Percentiles rank a stretch among this genome's conserved stretches.
Conservation (phyloP, 164 flowering plant species). For the Chimonanthus salicifolius region DNA sequence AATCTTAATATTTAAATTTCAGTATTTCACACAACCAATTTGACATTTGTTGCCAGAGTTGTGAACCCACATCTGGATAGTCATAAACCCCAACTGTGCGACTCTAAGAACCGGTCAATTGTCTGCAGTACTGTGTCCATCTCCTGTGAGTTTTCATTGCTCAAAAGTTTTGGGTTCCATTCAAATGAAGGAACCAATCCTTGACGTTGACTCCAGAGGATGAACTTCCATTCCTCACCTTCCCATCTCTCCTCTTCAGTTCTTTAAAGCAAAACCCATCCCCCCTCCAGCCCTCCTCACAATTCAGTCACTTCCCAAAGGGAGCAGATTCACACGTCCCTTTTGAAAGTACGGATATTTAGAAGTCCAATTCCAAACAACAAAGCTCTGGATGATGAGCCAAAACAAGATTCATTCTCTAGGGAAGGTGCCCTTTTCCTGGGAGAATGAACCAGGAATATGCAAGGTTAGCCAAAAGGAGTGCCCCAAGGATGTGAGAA, state of each 20-base stretch:
- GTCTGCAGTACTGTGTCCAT: neutral
- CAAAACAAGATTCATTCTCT: constrained; percentile 24
- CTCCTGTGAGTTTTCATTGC: neutral
- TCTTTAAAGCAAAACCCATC: constrained; percentile 10
- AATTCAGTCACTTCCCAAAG: constrained; percentile 16
- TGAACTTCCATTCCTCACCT: neutral
- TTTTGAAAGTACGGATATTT: constrained; percentile 17
- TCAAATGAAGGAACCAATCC: constrained; percentile 6
- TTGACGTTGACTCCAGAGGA: constrained; percentile 9
- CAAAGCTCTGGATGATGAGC: constrained; percentile 16
- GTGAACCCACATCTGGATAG: neutral
- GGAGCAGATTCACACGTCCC: constrained; percentile 3
- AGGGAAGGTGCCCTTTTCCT: constrained; percentile 35
- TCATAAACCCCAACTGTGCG: neutral
- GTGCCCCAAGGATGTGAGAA: neutral
- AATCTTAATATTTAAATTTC: too few relatives aligned
- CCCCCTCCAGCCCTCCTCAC: constrained; percentile 17
- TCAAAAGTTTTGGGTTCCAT: neutral
- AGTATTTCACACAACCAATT: too few relatives aligned
- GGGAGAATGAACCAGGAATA: constrained; percentile 43
- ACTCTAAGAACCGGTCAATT: neutral
- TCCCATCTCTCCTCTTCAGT: neutral
- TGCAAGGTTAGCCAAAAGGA: constrained; percentile 16
- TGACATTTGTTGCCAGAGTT: neutral
- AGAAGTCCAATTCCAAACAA: constrained; percentile 9